Evolutionary conservation across 73 alveolate species (phyloP).

Genomic region (Symbiodinium pilosum): DNA sequence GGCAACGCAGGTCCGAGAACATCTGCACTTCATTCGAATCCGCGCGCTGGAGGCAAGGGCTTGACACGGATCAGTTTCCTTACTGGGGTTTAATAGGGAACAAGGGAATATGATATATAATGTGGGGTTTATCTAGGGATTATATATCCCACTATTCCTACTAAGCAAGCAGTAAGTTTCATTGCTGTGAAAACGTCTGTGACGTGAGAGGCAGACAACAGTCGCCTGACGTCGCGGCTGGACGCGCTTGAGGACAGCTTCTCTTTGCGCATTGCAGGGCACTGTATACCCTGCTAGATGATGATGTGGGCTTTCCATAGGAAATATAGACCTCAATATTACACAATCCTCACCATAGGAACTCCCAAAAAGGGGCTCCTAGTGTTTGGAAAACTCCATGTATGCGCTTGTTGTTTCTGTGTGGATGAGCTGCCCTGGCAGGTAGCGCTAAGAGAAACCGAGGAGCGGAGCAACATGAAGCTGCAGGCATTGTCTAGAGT

Average conservation of each 20-base stretch:
- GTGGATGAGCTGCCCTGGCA: neutral
- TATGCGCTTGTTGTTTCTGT: too few species aligned
- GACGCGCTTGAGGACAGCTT: slow-evolving; percentile 83
- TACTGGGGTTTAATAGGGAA: neutral
- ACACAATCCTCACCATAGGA: too few species aligned
- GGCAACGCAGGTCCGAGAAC: slow-evolving; percentile 28
- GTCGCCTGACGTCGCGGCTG: neutral
- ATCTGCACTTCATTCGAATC: slow-evolving; percentile 62
- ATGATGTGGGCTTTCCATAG: too few species aligned
- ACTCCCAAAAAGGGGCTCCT: too few species aligned
- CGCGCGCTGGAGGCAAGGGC: slow-evolving; percentile 43
- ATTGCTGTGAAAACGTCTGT: too few species aligned
- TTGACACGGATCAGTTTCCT: neutral
- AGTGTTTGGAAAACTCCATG: too few species aligned
- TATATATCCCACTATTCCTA: too few species aligned
- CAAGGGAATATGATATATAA: neutral
- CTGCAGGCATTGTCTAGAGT: too few species aligned
- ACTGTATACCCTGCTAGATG: too few species aligned
- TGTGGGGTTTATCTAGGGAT: slow-evolving; percentile 48
- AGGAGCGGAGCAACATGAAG: slow-evolving; percentile 78
- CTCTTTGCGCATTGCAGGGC: too few species aligned
- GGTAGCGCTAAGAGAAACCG: slow-evolving; percentile 55
- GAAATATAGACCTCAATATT: too few species aligned
- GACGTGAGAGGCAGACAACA: slow-evolving; percentile 6
- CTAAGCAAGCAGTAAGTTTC: too few species aligned